phyloP scores from a whole-genome alignment of 1,284 basidiomycete species.

The Inonotus obliquus region DNA sequence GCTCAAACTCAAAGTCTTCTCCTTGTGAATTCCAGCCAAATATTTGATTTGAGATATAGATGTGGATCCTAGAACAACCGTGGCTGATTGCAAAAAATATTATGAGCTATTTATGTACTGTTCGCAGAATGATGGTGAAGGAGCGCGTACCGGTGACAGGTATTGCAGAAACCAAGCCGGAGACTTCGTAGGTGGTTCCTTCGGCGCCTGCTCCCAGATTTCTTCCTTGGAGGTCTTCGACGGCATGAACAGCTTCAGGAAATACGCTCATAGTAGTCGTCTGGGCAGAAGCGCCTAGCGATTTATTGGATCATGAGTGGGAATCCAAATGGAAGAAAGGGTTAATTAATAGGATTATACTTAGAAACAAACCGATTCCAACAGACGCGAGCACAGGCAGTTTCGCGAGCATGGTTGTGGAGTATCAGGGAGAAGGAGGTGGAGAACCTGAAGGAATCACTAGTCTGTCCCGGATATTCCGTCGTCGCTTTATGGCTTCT shows the following conservation, averaged over 20 bases:
- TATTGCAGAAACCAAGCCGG: not conserved
- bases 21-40: not conserved
- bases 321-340: not conserved
- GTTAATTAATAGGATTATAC: not conserved
- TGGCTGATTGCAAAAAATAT: not conserved
- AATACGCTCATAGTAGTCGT: not conserved
- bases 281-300: not conserved
- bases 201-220: conserved; percentile 4
- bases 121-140: not conserved
- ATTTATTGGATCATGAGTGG: not conserved
- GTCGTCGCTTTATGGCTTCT: no score
- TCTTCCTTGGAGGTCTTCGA: conserved; percentile 1
- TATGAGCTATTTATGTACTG: not conserved
- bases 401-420: not conserved
- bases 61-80: not conserved
- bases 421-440: no score
- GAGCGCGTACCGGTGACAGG: conserved; percentile 2
- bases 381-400: not conserved
- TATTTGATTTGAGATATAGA: not conserved
- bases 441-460: no score
- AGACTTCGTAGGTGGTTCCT: conserved; percentile 10
- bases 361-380: not conserved
- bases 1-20: not conserved
- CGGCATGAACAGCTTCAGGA: not conserved
- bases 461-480: no score